phyloP scores from a whole-genome alignment of 805 yeast species.

The Metschnikowia anglica region DNA sequence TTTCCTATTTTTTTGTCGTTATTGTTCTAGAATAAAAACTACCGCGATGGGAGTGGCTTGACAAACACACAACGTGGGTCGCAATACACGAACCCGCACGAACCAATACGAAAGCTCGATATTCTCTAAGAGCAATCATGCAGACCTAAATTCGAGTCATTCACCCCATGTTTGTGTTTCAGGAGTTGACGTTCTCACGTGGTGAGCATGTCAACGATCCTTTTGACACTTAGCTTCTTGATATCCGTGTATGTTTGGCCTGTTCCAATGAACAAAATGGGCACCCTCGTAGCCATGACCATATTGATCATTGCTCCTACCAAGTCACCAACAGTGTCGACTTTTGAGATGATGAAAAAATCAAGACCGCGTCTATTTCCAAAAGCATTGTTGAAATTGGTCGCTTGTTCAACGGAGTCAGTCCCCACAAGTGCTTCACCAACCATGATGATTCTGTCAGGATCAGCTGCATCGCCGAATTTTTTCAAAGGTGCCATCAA shows the following conservation, averaged over 20 bases:
- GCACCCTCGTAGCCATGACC: constrained; percentile 95
- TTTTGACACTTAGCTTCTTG: constrained; percentile 82
- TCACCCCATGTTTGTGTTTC: not conserved
- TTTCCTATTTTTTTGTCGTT: no score
- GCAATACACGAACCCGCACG: no score
- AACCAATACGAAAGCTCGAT: no score
- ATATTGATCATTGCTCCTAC: constrained; percentile 96
- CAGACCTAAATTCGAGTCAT: no score
- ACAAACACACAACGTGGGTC: no score
- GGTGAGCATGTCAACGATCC: constrained; percentile 88
- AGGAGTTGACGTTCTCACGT: constrained; percentile 29
- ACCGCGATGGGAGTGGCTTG: no score
- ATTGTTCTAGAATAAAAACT: no score
- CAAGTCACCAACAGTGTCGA: constrained; percentile 96
- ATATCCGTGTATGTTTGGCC: constrained; percentile 97
- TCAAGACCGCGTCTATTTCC: constrained; percentile 80
- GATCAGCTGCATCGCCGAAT: constrained; percentile 92
- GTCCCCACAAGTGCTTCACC: constrained; percentile 98
- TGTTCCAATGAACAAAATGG: constrained; percentile 91
- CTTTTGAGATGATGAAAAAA: constrained; percentile 88
- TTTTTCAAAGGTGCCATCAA: constrained; percentile 94
- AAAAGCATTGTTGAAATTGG: constrained; percentile 88
- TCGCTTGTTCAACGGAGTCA: constrained; percentile 93
- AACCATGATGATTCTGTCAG: constrained; percentile 96
- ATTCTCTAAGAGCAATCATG: no score